Conservation (phyloP, 768 basidiomycete species). For the Phanerodontia chrysosporium region DNA sequence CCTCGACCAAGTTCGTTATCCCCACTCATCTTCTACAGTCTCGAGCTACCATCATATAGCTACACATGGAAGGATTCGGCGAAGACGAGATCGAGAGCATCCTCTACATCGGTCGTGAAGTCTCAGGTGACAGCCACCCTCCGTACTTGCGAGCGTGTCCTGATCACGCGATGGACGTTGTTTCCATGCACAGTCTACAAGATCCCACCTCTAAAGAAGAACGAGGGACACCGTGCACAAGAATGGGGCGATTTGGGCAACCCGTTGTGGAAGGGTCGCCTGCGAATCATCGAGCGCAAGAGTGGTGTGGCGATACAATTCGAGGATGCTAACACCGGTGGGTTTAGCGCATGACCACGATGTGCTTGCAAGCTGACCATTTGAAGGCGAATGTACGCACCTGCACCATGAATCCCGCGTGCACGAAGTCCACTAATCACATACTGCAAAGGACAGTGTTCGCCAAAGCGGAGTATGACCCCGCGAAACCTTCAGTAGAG, state of each 20-base stretch:
- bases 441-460: conserved; percentile 54
- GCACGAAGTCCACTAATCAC: not conserved
- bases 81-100: conserved; percentile 86
- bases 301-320: conserved; percentile 66
- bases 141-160: conserved; percentile 6
- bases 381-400: conserved; percentile 64
- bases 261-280: conserved; percentile 89
- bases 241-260: conserved; percentile 86
- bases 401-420: not conserved
- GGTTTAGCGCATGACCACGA: conserved; percentile 19
- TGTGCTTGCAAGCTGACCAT: conserved; percentile 2
- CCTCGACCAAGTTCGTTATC: no score
- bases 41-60: not conserved
- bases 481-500: conserved; percentile 79
- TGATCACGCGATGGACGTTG: conserved; percentile 16
- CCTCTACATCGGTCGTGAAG: conserved; percentile 84
- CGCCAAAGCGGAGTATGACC: conserved; percentile 81
- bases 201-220: conserved; percentile 81
- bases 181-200: conserved; percentile 63
- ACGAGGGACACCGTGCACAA: conserved; percentile 87
- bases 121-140: conserved; percentile 60
- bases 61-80: conserved; percentile 44
- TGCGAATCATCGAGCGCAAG: conserved; percentile 80
- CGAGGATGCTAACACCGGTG: conserved; percentile 79
- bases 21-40: not conserved